phyloP scores from a whole-genome alignment of 495 filamentous ascomycete genomes.

The Penicillium maclennaniae region DNA sequence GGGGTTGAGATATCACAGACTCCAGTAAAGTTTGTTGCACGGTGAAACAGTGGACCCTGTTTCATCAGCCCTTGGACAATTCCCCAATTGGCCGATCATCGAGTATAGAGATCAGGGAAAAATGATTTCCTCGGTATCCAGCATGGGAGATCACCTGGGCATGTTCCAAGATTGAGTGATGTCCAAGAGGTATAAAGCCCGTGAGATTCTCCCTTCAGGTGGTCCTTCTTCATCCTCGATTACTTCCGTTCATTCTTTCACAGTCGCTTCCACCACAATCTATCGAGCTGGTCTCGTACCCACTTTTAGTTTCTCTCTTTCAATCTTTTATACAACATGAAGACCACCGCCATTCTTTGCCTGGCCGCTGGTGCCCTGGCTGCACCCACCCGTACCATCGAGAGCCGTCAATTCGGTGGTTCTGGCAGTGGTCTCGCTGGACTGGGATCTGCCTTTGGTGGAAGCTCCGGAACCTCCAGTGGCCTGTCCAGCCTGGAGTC shows the following conservation, averaged over 20 bases:
- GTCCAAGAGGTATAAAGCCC: neutral
- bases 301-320: conserved; percentile 1
- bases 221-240: neutral
- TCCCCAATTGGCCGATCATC: conserved; percentile 2
- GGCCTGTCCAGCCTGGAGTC: conserved; percentile 4
- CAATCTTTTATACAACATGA: conserved; percentile 16
- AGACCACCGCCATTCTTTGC: conserved; percentile 17
- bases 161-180: neutral
- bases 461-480: too few relatives aligned
- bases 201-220: neutral
- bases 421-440: conserved; percentile 16
- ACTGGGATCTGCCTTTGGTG: neutral
- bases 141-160: neutral
- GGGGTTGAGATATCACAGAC: neutral
- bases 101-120: neutral
- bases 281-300: conserved; percentile 20
- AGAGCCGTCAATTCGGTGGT: conserved; percentile 14
- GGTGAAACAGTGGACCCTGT: conserved; percentile 12
- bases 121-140: neutral
- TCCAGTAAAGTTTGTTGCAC: neutral
- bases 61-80: conserved; percentile 5
- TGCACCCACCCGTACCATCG: conserved; percentile 28
- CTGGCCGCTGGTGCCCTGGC: conserved; percentile 22
- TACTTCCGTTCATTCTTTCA: neutral
- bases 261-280: neutral